Conservation (phyloP, 2,329 filamentous ascomycete genomes). For the Fusarium sulawesiense region DNA sequence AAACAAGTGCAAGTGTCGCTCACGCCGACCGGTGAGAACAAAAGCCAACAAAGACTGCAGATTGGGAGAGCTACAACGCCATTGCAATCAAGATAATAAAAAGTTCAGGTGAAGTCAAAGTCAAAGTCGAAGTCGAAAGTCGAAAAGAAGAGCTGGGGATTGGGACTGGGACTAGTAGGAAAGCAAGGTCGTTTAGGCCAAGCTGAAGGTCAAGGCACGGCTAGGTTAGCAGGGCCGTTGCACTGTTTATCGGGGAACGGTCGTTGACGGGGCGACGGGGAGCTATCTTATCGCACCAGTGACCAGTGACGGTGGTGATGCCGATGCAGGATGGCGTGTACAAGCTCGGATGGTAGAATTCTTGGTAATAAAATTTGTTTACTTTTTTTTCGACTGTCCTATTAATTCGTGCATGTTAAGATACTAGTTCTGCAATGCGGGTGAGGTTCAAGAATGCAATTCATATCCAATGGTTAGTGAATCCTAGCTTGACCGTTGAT, state of each 20-base stretch:
- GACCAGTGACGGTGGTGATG: conserved; percentile 25
- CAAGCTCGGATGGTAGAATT: not conserved
- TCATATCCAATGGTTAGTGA: not conserved
- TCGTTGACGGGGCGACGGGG: conserved; percentile 43
- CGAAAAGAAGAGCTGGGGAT: conserved; percentile 30
- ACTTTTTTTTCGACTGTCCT: not conserved
- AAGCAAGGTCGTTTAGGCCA: conserved; percentile 25
- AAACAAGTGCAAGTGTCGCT: conserved; percentile 13
- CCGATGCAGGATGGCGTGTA: conserved; percentile 27
- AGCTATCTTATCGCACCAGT: conserved; percentile 40
- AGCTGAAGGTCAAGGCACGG: conserved; percentile 29
- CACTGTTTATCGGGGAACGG: conserved; percentile 44
- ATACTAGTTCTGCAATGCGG: not conserved
- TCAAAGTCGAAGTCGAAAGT: not conserved
- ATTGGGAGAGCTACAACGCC: conserved; percentile 34
- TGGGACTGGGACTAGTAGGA: conserved; percentile 26
- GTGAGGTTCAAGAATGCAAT: not conserved
- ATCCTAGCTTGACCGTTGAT: conserved; percentile 5
- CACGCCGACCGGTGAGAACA: conserved; percentile 26
- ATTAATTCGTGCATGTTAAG: not conserved
- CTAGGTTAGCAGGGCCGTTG: conserved; percentile 39
- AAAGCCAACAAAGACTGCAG: conserved; percentile 33
- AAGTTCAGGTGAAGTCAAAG: conserved; percentile 24
- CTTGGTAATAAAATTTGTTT: not conserved
- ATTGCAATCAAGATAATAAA: conserved; percentile 36